These are phyloP conservation scores for Tricholoma sp. DNA, from an alignment of 768 basidiomycete genomes.

Conservation along the genomic window DNA sequence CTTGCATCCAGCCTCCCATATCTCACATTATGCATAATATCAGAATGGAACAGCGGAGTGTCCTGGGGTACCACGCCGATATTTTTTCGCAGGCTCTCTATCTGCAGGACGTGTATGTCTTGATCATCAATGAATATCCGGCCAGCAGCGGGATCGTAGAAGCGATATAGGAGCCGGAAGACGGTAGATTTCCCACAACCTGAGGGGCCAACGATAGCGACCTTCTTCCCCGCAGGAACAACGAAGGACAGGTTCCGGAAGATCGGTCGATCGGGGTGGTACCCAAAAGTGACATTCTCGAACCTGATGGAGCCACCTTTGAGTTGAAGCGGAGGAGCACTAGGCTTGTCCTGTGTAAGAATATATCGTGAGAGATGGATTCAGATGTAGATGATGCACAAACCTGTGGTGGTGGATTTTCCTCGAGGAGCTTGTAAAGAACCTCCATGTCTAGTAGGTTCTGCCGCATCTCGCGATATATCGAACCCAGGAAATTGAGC, in stretches of 20 bases:
- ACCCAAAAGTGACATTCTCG: constrained; percentile 87
- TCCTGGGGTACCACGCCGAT: constrained; percentile 98
- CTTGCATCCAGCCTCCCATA: constrained; percentile 86
- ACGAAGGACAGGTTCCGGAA: constrained; percentile 85
- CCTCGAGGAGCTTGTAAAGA: constrained; percentile 81
- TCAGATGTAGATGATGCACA: background rate
- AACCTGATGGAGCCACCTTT: constrained; percentile 87
- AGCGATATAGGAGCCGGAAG: constrained; percentile 88
- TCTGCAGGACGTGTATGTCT: constrained; percentile 66
- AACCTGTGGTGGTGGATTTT: constrained; percentile 69
- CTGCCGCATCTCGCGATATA: constrained; percentile 95
- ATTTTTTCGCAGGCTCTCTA: constrained; percentile 63
- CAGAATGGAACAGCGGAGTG: constrained; percentile 94
- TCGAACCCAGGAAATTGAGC: constrained; percentile 94
- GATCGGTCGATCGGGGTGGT: constrained; percentile 89
- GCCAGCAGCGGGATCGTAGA: constrained; percentile 83
- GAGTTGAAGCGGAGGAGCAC: constrained; percentile 62
- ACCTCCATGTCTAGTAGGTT: constrained; percentile 97
- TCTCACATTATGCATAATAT: constrained; percentile 92
- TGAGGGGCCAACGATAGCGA: constrained; percentile 94
- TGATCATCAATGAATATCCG: constrained; percentile 87
- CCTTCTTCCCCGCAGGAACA: constrained; percentile 93
- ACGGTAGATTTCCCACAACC: constrained; percentile 98
- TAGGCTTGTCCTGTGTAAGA: constrained; percentile 55
- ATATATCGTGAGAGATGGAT: background rate